phyloP scores from a whole-genome alignment of 257 asterid species.

The Cynanchum wilfordii region DNA sequence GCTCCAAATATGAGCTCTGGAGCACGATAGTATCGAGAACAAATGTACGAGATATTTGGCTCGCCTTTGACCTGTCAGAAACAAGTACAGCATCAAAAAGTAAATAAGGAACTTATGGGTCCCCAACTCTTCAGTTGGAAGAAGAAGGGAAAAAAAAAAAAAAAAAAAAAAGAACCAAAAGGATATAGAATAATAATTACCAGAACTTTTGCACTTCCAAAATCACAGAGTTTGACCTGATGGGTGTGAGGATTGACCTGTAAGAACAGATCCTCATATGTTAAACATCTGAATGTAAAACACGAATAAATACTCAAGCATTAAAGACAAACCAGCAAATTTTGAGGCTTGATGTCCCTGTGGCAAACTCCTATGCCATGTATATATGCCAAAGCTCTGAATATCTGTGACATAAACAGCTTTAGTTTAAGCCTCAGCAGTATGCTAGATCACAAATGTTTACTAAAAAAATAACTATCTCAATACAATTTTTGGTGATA shows the following conservation, averaged over 20 bases:
- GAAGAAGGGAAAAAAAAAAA: neutral
- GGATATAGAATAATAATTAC: slow-evolving; percentile 28
- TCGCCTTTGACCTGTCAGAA: slow-evolving; percentile 72
- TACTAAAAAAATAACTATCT: neutral
- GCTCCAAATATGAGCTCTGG: slow-evolving; percentile 86
- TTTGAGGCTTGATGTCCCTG: slow-evolving; percentile 88
- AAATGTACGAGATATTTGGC: slow-evolving; percentile 77
- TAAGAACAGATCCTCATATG: slow-evolving; percentile 18
- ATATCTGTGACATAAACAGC: slow-evolving; percentile 43
- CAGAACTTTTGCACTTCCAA: slow-evolving; percentile 90
- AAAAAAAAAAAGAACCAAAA: neutral
- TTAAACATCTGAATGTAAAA: slow-evolving; percentile 6
- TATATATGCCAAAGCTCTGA: slow-evolving; percentile 75
- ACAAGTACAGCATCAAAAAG: neutral
- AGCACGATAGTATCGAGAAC: slow-evolving; percentile 79
- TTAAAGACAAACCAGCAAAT: slow-evolving; percentile 56
- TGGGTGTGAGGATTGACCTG: slow-evolving; percentile 93
- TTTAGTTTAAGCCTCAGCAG: slow-evolving; percentile 1
- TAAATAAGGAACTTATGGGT: neutral
- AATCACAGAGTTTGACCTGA: slow-evolving; percentile 82
- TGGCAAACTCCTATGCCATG: slow-evolving; percentile 84
- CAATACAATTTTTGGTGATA: neutral
- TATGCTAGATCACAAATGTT: neutral
- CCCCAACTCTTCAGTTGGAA: neutral
- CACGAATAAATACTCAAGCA: neutral